Evolutionary conservation across 1,139 yeast genomes (phyloP), one percentile per base, ranked within the genome.

Genomic region (Williopsis jadinii): DNA sequence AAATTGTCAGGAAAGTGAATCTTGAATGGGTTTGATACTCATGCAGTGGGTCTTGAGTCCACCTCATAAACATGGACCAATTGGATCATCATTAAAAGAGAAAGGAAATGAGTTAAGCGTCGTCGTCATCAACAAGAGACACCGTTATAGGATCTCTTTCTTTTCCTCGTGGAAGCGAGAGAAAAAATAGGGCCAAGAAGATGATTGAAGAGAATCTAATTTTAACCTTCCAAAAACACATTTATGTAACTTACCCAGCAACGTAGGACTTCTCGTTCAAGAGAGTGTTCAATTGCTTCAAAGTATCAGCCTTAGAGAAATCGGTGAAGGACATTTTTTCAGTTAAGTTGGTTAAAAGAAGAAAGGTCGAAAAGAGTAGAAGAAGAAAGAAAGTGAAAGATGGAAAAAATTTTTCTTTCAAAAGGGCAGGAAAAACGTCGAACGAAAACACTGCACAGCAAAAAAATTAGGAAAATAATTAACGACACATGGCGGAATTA

Each of bases 41-140:
- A 84, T 77, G 65, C 82, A 82, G 86, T 80, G 92, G 94, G 90
- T 80, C 88, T 82, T 82, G 78, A 80, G 68, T 70, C 85, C 90
- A 79, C 87, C 84, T 84, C 94, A 77, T 80, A 83, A 84, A 84
- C 95, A 84, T 90, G 95, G 94, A 84, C 95, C 94, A 84, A 80
- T 77, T 65, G 60, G 72, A 71, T 83, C 90, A 82, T 83, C 88
- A 79, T 75, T 48, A 29, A 40, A 34, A 30, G 28, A 28, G 14
- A 6, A 13, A 14, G 26, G n/a, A 24, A 13, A 14, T 5, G 5
- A 13, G 9, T 19, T 13, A 11, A 14, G 11, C 11, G 26, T 14
- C 26, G 8, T 19, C 14, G 28, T 24, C 12, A 9, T 33, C 35
- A 11, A 19, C 14, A 14, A 9, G 14, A 11, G 14, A 5, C 14